phyloP scores from a whole-genome alignment of 306 rosid species.

The Cicer pinnatifidum region DNA sequence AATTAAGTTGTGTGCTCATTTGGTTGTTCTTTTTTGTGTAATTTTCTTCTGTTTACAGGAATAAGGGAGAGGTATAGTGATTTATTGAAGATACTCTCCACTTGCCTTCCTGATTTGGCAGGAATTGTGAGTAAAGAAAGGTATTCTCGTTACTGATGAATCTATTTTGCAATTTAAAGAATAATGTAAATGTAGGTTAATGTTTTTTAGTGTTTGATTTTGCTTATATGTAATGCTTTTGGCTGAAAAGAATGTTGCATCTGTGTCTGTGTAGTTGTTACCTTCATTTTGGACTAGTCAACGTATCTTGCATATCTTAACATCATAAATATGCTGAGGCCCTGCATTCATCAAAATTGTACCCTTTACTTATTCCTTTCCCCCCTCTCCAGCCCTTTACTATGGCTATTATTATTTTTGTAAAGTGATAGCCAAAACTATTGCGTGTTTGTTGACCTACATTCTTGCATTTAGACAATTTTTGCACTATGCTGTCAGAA shows the following conservation, averaged over 20 bases:
- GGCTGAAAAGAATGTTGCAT: not conserved
- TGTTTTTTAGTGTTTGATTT: conserved; percentile 12
- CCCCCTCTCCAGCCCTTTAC: not conserved
- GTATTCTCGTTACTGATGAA: conserved; percentile 50
- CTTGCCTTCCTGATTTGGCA: conserved; percentile 58
- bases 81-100: conserved; percentile 61
- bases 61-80: conserved; percentile 65
- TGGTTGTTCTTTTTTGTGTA: conserved; percentile 9
- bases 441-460: conserved; percentile 29
- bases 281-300: conserved; percentile 2
- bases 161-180: conserved; percentile 7
- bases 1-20: not conserved
- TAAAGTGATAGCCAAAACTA: not conserved
- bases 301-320: conserved; percentile 30
- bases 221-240: not conserved
- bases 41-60: conserved; percentile 54
- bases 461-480: conserved; percentile 16
- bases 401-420: not conserved
- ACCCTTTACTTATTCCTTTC: not conserved
- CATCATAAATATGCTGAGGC: not conserved
- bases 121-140: conserved; percentile 65
- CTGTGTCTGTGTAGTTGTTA: not conserved
- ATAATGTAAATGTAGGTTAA: not conserved
- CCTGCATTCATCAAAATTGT: conserved; percentile 2
- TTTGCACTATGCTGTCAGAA: conserved; percentile 2